Base-by-base conservation (phyloP, 1,284 basidiomycete genomes). In the Acaromyces ingoldii region DNA sequence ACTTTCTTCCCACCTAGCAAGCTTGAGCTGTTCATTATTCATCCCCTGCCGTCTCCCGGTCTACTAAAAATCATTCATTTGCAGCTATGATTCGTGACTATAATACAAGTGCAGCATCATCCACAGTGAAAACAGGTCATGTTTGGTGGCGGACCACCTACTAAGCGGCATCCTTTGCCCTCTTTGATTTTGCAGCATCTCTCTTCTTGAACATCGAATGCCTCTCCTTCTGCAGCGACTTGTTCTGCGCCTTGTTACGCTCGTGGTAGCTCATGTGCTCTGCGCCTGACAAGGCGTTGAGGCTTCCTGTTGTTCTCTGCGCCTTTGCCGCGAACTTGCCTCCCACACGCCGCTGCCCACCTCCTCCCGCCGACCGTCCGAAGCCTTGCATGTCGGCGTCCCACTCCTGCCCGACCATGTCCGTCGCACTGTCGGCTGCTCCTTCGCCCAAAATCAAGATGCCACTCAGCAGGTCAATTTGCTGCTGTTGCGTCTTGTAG, bases 361-460 rank as follows among this genome's bases (percentile, higher is more conserved):
- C 34, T 13, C 33, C 30, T 26, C 37, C 21, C 11, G 55, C 34
- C 10, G 29, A 41, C 10, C 55, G 46, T 4, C 50, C 50, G 22
- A 33, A 24, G 4, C 44, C 45, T 17, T 43, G 52, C 2, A 49
- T 58, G 11, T 55, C 54, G 31, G 54, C 57, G 34, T 69, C 70
- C 3, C 62, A 45, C 26, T 45, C 42, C 34, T n/a, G n/a, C 25
- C 42, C 86, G 55, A 82, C 81, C 56, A 91, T 83, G 73, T 93
- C 91, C 22, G 84, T 82, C 36, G 89, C 91, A 41, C 91, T 82
- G 69, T 93, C 89, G 10, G 89, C 90, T 68, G 88, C 90, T 61
- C 85, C 87, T 75, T 95, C 91, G 75, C 88, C 91, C 38, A 91
- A 88, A 58, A 92, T 83, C 11, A 98, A 81, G 19, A 98, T 92